Base-by-base conservation (phyloP, 2,329 filamentous ascomycete genomes). In the Westerdykella sp. region DNA sequence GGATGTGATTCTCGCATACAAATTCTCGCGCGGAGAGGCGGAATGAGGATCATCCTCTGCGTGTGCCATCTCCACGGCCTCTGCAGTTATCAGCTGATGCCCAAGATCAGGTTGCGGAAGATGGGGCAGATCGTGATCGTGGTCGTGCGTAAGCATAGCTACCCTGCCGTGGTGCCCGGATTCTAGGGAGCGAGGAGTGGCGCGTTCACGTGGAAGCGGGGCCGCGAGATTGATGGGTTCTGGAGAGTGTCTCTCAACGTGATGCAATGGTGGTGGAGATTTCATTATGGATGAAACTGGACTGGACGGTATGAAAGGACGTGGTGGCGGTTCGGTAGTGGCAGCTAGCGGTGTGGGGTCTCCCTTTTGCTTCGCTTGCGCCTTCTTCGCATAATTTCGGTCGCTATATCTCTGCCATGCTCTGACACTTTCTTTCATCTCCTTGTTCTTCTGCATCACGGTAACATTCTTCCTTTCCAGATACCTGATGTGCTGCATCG, bases 371-470 rank as follows among this genome's bases (percentile, higher is more conserved):
- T 47, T 46, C 11, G 46, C 18, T 43, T 44, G 51, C 7, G 23
- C 31, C 30, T 55, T 42, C 6, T 54, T 58, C 13, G 51, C 55
- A 4, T 51, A 47, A 22, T 64, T 54, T 10, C 56, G 60, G 40
- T 67, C 62, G 35, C 51, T 55, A 36, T 65, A 68, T 16, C 60
- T 53, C 44, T 66, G 62, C 67, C 66, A 69, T 22, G 59, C 59
- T 34, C 56, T 61, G 6, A 67, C 63, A 28, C 49, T 66, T 12
- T 66, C 56, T 42, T 71, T 72, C 55, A 69, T 68, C 2, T 66
- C 57, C 36, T 55, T 60, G 41, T 67, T 65, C 41, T 65, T 63
- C 36, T 59, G 49, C 59, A 57, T 67, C 37, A 61, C 65, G 32
- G 42, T 47, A 2, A 41, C 48, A 31, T 63, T 65, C 47, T 65